phyloP scores from a whole-genome alignment of 129 eudicot species.

The Lactuca saligna region DNA sequence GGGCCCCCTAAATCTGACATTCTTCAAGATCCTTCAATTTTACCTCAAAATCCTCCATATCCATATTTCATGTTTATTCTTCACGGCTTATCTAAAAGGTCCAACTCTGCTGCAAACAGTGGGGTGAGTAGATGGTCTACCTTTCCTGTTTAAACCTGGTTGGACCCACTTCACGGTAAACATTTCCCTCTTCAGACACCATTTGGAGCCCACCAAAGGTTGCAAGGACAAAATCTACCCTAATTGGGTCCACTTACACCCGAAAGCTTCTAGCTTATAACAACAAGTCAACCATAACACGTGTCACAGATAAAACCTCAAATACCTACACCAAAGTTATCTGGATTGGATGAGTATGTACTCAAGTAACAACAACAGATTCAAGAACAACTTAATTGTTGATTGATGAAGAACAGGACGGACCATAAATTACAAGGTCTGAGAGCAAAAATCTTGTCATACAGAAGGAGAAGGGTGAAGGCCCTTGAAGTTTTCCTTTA shows the following conservation, averaged over 20 bases:
- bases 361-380: no score
- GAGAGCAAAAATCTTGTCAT: no score
- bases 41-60: slow-evolving; percentile 56
- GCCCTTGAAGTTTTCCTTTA: no score
- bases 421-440: no score
- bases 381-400: no score
- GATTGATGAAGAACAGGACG: no score
- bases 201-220: slow-evolving; percentile 54
- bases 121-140: slow-evolving; percentile 60
- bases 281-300: slow-evolving; percentile 87
- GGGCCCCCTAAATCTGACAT: slow-evolving; percentile 42
- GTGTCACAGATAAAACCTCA: slow-evolving; percentile 70
- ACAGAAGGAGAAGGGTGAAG: no score
- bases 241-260: slow-evolving; percentile 36
- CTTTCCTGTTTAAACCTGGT: slow-evolving; percentile 56
- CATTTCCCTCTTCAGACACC: slow-evolving; percentile 55
- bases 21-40: slow-evolving; percentile 44
- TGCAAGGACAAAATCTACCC: slow-evolving; percentile 58
- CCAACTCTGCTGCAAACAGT: slow-evolving; percentile 43
- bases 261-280: slow-evolving; percentile 62
- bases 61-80: slow-evolving; percentile 56
- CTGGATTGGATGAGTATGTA: slow-evolving; percentile 65
- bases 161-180: slow-evolving; percentile 60
- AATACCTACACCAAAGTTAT: slow-evolving; percentile 56
- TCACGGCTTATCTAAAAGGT: slow-evolving; percentile 63